Evolutionary conservation across 441 rosid genomes (phyloP).

Genomic region (Mallotus japonicus): DNA sequence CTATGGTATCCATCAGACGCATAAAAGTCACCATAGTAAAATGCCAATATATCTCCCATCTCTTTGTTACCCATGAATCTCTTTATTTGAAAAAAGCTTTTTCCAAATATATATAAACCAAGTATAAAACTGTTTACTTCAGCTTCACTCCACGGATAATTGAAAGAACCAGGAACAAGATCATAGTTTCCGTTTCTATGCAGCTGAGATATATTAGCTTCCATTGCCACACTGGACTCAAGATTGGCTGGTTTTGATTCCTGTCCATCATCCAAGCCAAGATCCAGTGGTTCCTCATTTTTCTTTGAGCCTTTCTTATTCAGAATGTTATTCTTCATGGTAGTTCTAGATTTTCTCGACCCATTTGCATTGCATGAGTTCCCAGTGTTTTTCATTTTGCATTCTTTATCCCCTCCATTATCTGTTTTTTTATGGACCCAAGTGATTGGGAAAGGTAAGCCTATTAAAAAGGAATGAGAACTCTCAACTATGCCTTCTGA

Average conservation of each 20-base stretch:
- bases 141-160: conserved; percentile 46
- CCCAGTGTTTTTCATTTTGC: conserved; percentile 20
- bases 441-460: conserved; percentile 48
- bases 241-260: conserved; percentile 28
- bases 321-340: conserved; percentile 31
- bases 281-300: conserved; percentile 26
- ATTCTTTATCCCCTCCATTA: conserved; percentile 27
- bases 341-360: conserved; percentile 35
- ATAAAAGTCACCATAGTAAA: conserved; percentile 70
- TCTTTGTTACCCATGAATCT: conserved; percentile 51
- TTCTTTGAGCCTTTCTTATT: conserved; percentile 34
- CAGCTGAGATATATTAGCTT: conserved; percentile 17
- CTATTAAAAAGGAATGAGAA: conserved; percentile 43
- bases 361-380: conserved; percentile 34
- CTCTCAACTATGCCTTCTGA: conserved; percentile 28
- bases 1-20: conserved; percentile 42
- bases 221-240: conserved; percentile 14
- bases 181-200: conserved; percentile 20
- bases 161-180: conserved; percentile 43
- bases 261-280: conserved; percentile 21
- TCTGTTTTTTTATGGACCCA: conserved; percentile 34
- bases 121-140: conserved; percentile 60
- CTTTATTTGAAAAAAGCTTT: conserved; percentile 51
- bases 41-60: conserved; percentile 60
- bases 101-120: conserved; percentile 69